Evolutionary conservation across 1,284 basidiomycete species (phyloP).

Genomic region (Cryptococcus neoformans): DNA sequence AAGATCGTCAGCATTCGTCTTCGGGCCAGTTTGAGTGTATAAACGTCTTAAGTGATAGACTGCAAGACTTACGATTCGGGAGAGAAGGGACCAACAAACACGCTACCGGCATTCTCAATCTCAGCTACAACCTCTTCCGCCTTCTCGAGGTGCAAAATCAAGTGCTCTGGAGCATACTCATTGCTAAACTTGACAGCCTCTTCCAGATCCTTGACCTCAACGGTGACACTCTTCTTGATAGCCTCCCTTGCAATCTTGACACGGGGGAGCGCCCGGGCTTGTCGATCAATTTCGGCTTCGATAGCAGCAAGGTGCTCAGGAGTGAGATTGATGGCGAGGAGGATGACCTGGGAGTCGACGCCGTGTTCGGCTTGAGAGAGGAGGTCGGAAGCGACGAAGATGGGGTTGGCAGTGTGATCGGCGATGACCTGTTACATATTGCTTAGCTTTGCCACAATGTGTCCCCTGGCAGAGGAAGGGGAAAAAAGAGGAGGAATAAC

Average conservation of each 20-base stretch:
- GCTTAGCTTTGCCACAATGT: neutral
- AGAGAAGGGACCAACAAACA: constrained; percentile 91
- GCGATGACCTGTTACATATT: constrained; percentile 71
- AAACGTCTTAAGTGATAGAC: no score
- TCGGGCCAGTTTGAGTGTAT: neutral
- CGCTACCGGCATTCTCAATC: constrained; percentile 89
- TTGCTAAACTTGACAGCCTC: constrained; percentile 89
- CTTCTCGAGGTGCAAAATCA: constrained; percentile 81
- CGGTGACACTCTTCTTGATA: constrained; percentile 86
- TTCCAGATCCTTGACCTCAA: constrained; percentile 63
- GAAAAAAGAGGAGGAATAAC: constrained; percentile 41
- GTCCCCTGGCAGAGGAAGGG: neutral
- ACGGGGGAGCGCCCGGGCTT: constrained; percentile 81
- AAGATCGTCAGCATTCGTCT: no score
- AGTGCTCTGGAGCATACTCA: constrained; percentile 96
- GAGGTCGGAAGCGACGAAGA: constrained; percentile 94
- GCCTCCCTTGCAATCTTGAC: constrained; percentile 90
- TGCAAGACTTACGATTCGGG: constrained; percentile 72
- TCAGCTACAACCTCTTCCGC: constrained; percentile 63
- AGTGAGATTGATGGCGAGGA: constrained; percentile 74
- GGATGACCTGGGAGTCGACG: constrained; percentile 94
- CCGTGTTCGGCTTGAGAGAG: constrained; percentile 98
- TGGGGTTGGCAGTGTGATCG: constrained; percentile 77
- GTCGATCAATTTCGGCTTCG: constrained; percentile 79
- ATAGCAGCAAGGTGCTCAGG: constrained; percentile 65